These are phyloP conservation scores for Balamuthia mandrillaris DNA, from an alignment of 208 protist species.

Conservation along the genomic window DNA sequence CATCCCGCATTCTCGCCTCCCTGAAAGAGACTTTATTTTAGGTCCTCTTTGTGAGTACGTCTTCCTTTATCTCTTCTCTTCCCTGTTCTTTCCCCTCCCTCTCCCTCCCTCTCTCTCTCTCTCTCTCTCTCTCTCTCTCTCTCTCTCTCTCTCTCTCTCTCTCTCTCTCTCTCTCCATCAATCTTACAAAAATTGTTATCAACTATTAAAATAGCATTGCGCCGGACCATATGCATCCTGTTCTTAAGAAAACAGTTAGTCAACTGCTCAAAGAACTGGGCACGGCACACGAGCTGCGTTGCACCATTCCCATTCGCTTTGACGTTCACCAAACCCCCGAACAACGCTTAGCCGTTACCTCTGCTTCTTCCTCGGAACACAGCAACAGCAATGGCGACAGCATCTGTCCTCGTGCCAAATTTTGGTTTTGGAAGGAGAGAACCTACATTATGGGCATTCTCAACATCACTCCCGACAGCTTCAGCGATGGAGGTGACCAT, in stretches of 20 bases:
- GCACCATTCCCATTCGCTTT: neutral
- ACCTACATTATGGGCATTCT: too few relatives aligned
- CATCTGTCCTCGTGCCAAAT: too few relatives aligned
- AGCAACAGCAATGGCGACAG: too few relatives aligned
- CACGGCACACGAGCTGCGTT: slow-evolving; percentile 6
- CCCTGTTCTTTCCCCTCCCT: neutral
- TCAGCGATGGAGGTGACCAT: slow-evolving; percentile 57
- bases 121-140: neutral
- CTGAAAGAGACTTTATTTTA: slow-evolving; percentile 54
- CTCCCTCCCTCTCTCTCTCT: too few relatives aligned
- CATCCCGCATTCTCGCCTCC: slow-evolving; percentile 30
- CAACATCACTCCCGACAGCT: slow-evolving; percentile 63
- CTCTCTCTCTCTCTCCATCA: neutral
- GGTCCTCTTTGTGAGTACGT: slow-evolving; percentile 44
- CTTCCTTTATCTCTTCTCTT: neutral
- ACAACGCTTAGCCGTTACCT: too few relatives aligned
- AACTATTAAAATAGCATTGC: too few relatives aligned
- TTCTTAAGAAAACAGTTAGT: slow-evolving; percentile 14
- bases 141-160: neutral
- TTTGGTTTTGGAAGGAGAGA: too few relatives aligned
- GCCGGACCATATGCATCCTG: slow-evolving; percentile 44
- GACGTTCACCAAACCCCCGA: too few relatives aligned
- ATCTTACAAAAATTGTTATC: too few relatives aligned
- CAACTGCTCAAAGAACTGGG: slow-evolving; percentile 28
- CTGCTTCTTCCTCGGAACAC: too few relatives aligned